Evolutionary conservation across 805 yeast genomes (phyloP), one percentile per base, ranked within the genome.

Genomic region (Candida alai): DNA sequence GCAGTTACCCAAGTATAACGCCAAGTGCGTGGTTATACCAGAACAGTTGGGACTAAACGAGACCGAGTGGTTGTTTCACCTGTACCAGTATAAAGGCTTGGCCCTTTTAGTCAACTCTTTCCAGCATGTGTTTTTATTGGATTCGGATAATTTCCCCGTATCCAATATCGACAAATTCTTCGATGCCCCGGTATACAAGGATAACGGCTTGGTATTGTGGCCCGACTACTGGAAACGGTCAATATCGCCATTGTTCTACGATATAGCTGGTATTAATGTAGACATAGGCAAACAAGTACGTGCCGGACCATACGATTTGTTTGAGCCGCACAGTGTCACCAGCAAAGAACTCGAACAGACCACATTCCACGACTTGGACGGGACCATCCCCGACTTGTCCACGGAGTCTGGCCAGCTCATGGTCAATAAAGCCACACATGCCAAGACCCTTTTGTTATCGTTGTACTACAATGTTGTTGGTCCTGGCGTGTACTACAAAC

Each of bases 221-320:
- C 85, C 85, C 2, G 84, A 79, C 53, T 72, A 74, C 26, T 79
- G 85, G 84, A 66, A 78, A 4, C 62, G 84, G 51, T 75, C 84
- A 5, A 77, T 84, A 8, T 66, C 72, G 41, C 85, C 85, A 12
- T 57, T 58, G 26, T 76, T 56, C 47, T 76, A 74, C 48, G 74
- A 74, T 6, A 77, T 81, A 34, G 31, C 17, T 14, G 15, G 21
- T 18, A 62, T 77, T 14, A 35, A 45, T 1, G 34, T 63, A 10
- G 53, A 62, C 31, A 32, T 42, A 30, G 17, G 12, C 3, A 41
- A 52, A 4, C 43, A 47, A 6, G 65, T 62, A 5, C 41, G 35
- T 26, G 62, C 55, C 28, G 56, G 52, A 10, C 63, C 61, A 42
- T 42, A 58, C 15, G 47, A 59, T 20, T 55, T 58, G 39, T 51